Evolutionary conservation across 148 eudicot genomes (phyloP), one percentile per base, ranked within the genome.

Genomic region (Cornus controversa): DNA sequence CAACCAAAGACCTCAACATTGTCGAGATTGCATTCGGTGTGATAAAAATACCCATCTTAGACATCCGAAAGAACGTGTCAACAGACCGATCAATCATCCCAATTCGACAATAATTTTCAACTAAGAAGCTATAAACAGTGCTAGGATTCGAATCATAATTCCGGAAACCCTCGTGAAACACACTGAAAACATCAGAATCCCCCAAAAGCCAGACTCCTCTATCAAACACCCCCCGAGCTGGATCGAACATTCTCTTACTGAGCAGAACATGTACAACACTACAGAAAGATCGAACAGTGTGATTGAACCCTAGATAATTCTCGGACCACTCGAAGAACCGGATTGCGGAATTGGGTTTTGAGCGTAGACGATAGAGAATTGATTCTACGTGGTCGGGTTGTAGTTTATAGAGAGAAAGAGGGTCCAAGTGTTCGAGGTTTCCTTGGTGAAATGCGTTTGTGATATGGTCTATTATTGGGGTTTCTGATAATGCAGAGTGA

Each of bases 241-340:
- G 71, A 78, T 76, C 75, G 80, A 88, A 88, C 84, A 87, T 37
- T 23, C 94, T 80, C 80, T 80, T 80, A 78, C 29, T 25, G 0
- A 90, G 75, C 78, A 90, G 70, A 9, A 88, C 58, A 65, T 84
- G 86, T 3, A 66, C 42, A 75, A 90, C 77, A 4, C 66, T 64
- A 79, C 82, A 85, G 45, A 78, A 80, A 45, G 85, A 79, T 0
- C 69, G 73, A 24, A 82, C 8, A 9, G 78, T 28, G 29, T 79
- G 91, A 74, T 58, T 54, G 7, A 84, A 72, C 78, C 93, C 90
- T 27, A 83, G 63, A 37, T 80, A 70, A 47, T 84, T 75, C 66
- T 85, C 84, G 25, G 78, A 85, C 90, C 91, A 91, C 27, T 89
- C 84, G 67, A 87, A 82, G 67, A 91, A 87, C 67, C 75, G 79